Evolutionary conservation across 441 rosid genomes (phyloP).

Genomic region (Brassica hybrid): DNA sequence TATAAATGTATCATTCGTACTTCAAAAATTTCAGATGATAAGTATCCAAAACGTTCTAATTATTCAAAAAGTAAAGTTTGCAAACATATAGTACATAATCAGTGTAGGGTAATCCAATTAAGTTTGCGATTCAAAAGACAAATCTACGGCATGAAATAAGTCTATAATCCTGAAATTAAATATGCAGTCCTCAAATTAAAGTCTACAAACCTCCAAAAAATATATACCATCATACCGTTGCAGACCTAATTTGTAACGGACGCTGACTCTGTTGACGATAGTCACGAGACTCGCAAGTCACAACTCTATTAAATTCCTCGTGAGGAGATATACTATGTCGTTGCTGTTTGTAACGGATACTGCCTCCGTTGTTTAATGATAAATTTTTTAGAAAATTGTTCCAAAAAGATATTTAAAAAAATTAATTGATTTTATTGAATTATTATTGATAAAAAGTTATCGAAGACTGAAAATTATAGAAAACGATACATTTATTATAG

Average conservation of each 20-base stretch:
- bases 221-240: not conserved
- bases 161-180: not conserved
- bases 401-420: no score
- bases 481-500: no score
- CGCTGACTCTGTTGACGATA: not conserved
- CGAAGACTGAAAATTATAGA: no score
- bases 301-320: no score
- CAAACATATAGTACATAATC: not conserved
- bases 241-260: not conserved
- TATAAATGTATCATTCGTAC: not conserved
- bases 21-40: not conserved
- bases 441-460: no score
- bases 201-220: not conserved
- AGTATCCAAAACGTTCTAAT: not conserved
- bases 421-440: no score
- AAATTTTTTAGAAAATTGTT: no score
- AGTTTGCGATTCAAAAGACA: not conserved
- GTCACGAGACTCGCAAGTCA: no score
- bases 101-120: not conserved
- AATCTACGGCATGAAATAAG: not conserved
- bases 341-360: no score
- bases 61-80: not conserved
- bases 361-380: no score
- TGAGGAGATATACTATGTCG: no score
- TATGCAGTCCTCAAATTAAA: not conserved